Conservation (phyloP, 2,329 filamentous ascomycete genomes). For the Samsoniella hepiali region DNA sequence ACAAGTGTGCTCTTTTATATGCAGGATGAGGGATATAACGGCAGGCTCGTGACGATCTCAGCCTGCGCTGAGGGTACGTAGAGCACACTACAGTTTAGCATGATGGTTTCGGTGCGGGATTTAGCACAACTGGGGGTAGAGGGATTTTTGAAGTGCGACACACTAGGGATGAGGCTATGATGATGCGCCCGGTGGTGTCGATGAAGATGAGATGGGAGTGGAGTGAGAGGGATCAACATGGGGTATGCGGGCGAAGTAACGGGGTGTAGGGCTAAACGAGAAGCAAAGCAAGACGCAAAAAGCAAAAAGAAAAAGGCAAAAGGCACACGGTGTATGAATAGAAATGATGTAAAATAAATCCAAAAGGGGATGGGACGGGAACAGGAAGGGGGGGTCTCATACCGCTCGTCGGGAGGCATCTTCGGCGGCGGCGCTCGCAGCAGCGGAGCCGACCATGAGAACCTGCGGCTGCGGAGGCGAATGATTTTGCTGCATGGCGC, state of each 20-base stretch:
- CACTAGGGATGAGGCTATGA: not conserved
- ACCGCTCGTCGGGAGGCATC: slow-evolving; percentile 20
- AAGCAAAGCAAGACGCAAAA: not conserved
- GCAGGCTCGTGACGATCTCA: not conserved
- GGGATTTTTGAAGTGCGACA: not conserved
- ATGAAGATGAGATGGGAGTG: not conserved
- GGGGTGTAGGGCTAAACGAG: not conserved
- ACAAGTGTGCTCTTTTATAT: not conserved
- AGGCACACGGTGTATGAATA: not conserved
- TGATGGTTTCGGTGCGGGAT: slow-evolving; percentile 1
- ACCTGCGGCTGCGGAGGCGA: slow-evolving; percentile 3
- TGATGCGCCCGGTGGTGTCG: slow-evolving; percentile 6
- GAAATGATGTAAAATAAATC: not conserved
- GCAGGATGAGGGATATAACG: slow-evolving; percentile 9
- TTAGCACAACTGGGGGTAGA: not conserved
- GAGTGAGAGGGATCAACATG: not conserved
- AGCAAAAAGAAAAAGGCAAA: not conserved
- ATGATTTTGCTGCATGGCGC: slow-evolving; percentile 11
- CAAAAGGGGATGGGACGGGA: not conserved
- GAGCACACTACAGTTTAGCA: not conserved
- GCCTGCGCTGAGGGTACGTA: not conserved
- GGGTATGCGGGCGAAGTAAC: not conserved
- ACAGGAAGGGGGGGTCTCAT: slow-evolving; percentile 2
- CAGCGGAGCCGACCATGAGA: slow-evolving; percentile 16
- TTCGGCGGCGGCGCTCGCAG: slow-evolving; percentile 2